Conservation (phyloP, 2,329 filamentous ascomycete genomes). For the Hypoxylon sp. region DNA sequence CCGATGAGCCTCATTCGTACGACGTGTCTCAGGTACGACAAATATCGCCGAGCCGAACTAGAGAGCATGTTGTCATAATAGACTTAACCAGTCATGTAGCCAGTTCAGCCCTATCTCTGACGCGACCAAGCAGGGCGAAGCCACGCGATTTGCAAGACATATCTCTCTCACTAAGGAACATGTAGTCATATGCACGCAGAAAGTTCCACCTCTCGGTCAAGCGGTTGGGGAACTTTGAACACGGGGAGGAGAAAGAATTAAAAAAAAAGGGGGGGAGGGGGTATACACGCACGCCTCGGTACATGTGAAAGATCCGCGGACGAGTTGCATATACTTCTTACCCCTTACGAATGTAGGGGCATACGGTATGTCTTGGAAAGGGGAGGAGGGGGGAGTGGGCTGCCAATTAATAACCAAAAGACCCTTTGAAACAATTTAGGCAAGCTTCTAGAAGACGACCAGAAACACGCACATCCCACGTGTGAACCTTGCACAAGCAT, state of each 20-base stretch:
- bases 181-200: slow-evolving; percentile 5
- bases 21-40: slow-evolving; percentile 22
- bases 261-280: background rate
- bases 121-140: slow-evolving; percentile 4
- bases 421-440: slow-evolving; percentile 11
- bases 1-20: slow-evolving; percentile 29
- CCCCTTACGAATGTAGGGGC: background rate
- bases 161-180: background rate
- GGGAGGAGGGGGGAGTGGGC: background rate
- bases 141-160: slow-evolving; percentile 13
- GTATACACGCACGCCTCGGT: slow-evolving; percentile 2
- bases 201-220: slow-evolving; percentile 24
- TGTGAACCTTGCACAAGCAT: slow-evolving; percentile 6
- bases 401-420: slow-evolving; percentile 6
- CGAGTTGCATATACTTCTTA: background rate
- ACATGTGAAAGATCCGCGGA: background rate
- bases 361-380: slow-evolving; percentile 2
- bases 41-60: slow-evolving; percentile 18
- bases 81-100: background rate
- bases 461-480: slow-evolving; percentile 9
- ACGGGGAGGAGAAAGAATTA: background rate
- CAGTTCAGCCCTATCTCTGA: slow-evolving; percentile 18
- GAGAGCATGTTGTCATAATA: slow-evolving; percentile 24
- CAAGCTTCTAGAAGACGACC: slow-evolving; percentile 31
- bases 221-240: slow-evolving; percentile 3